phyloP scores from a whole-genome alignment of 805 yeast genomes.

The Yamadazyma phyllophila region DNA sequence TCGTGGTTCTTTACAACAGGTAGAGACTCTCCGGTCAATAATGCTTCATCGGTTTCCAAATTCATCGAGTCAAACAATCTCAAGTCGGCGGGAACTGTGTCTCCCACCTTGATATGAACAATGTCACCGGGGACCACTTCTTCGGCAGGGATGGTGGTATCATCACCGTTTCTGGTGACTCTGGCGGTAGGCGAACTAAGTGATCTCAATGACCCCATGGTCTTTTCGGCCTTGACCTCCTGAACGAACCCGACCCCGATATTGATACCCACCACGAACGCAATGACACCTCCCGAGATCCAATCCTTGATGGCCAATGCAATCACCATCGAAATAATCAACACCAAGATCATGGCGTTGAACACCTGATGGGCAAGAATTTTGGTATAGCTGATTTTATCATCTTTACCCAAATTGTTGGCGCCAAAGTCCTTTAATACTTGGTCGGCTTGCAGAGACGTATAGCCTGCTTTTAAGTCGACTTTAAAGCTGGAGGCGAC shows the following conservation, averaged over 20 bases:
- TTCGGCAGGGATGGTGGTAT: slow-evolving; percentile 34
- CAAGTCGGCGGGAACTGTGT: slow-evolving; percentile 44
- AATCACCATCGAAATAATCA: slow-evolving; percentile 36
- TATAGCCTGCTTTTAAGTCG: slow-evolving; percentile 48
- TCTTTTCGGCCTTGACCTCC: slow-evolving; percentile 49
- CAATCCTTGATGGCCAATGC: slow-evolving; percentile 39
- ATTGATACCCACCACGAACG: slow-evolving; percentile 43
- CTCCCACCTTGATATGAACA: slow-evolving; percentile 40
- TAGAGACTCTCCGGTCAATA: slow-evolving; percentile 40
- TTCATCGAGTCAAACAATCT: slow-evolving; percentile 34
- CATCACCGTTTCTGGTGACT: slow-evolving; percentile 43
- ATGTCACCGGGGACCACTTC: slow-evolving; percentile 48
- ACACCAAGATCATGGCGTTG: slow-evolving; percentile 40
- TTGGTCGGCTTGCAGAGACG: slow-evolving; percentile 15
- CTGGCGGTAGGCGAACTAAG: slow-evolving; percentile 48
- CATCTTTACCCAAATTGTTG: slow-evolving; percentile 31
- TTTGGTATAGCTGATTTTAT: slow-evolving; percentile 24
- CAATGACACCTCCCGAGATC: slow-evolving; percentile 47
- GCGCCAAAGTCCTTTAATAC: slow-evolving; percentile 18
- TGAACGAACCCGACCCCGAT: slow-evolving; percentile 51
- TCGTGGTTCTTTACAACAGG: slow-evolving; percentile 33
- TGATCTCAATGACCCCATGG: slow-evolving; percentile 48
- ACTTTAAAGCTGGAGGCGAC: slow-evolving; percentile 42
- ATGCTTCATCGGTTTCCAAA: slow-evolving; percentile 44
- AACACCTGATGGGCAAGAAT: slow-evolving; percentile 37